Base-by-base conservation (phyloP, 2,329 filamentous ascomycete genomes). In the Diaporthe destruens region DNA sequence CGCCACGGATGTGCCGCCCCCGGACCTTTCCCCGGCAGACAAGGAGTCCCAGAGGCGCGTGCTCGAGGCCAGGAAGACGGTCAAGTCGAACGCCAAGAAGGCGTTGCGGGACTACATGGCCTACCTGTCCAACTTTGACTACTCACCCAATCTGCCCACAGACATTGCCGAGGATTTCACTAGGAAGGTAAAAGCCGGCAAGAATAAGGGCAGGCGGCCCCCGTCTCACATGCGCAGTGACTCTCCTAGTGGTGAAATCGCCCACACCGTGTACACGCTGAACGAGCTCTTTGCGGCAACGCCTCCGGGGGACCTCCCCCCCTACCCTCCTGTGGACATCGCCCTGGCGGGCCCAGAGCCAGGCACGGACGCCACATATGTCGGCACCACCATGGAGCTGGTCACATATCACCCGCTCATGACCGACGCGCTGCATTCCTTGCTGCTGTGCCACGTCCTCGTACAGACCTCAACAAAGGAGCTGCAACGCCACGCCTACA, bases 341-440 rank as follows among this genome's bases (percentile, higher is more conserved):
- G 75, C 80, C 36, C 71, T 80, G 72, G 73, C 79, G 20, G 77
- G 80, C 47, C 79, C 25, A 76, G 80, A 55, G 71, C 74, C 47
- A 25, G 77, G 77, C 23, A 76, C 80, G 73, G 69, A 79, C 12
- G 71, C 74, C 8, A 78, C 82, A 18, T 74, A 80, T 6, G 75
- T 82, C 44, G 80, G 84, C 72, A 82, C 81, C 34, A 79, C 79
- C 16, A 81, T 80, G 55, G 93, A 94, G 82, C 87, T 88, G 53
- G 87, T 94, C 36, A 96, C 93, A 0, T 96, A 94, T 79, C 94
- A 97, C 77, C 94, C 94, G 0, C 87, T 96, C 11, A 86, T 97
- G 14, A 90, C 90, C 8, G 94, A 97, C 76, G 92, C 92, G 1
- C 87, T 97, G 0, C 94, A 97, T 80, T 92, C 91, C 6, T 82